Evolutionary conservation across 2,329 filamentous ascomycete species (phyloP).

Genomic region (Bipolaris gigantea): DNA sequence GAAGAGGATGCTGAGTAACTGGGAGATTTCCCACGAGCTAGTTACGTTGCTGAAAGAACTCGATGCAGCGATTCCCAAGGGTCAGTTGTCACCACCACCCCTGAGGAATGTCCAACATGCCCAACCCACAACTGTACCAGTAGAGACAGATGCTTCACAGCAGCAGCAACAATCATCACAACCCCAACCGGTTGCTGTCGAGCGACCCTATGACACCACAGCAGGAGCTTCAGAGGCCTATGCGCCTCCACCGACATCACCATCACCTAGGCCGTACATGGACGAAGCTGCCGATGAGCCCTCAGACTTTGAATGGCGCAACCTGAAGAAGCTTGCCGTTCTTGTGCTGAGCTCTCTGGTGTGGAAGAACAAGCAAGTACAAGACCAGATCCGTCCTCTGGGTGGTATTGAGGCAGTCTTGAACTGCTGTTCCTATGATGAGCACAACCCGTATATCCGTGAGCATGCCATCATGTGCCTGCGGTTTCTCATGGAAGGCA

Average conservation of each 20-base stretch:
- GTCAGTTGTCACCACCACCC: conserved; percentile 60
- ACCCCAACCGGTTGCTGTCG: conserved; percentile 54
- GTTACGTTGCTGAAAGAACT: conserved; percentile 84
- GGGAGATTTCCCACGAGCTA: conserved; percentile 88
- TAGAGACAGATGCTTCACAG: conserved; percentile 18
- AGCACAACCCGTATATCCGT: conserved; percentile 90
- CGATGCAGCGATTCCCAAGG: conserved; percentile 82
- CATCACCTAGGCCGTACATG: conserved; percentile 51
- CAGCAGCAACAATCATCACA: conserved; percentile 30
- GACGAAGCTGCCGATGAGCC: conserved; percentile 58
- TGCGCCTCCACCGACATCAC: conserved; percentile 39
- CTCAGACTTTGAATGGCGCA: conserved; percentile 71
- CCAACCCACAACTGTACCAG: conserved; percentile 35
- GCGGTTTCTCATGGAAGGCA: conserved; percentile 66
- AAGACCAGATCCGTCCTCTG: conserved; percentile 82
- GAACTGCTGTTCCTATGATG: conserved; percentile 88
- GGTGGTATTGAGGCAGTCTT: conserved; percentile 86
- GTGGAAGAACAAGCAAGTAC: conserved; percentile 82
- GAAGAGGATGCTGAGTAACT: conserved; percentile 83
- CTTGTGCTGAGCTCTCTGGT: conserved; percentile 86
- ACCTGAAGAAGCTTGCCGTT: conserved; percentile 90
- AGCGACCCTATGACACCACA: conserved; percentile 65
- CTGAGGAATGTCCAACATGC: conserved; percentile 43
- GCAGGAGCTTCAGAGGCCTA: conserved; percentile 51
- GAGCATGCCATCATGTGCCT: conserved; percentile 67